Evolutionary conservation across 495 filamentous ascomycete species (phyloP), one percentile per base, ranked within the genome.

Genomic region (Penicillium macrosclerotiorum): DNA sequence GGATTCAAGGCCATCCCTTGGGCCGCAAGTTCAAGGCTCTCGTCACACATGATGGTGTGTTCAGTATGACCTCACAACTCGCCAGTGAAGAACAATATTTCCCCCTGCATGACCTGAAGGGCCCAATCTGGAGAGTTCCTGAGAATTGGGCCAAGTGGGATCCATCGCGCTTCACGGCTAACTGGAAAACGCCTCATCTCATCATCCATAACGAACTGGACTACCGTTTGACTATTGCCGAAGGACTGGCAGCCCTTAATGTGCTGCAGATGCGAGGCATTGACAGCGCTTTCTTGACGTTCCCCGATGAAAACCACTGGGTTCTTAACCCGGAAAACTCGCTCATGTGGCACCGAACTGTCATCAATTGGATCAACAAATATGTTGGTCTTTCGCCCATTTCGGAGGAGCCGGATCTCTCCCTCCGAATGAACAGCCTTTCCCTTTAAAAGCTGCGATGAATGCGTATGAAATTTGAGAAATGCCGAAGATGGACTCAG

Each of bases 191-290:
- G 5, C 92, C 92, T 8, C 82, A 92, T 59, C 71, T 94, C 47
- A 78, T 96, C 51, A 91, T 97, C 42, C 92, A 96, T 68, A 91
- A 82, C 60, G 90, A 93, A 56, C 76, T 95, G 14, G 92, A 97
- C 64, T 97, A 95, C 62, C 80, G 92, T 12, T 68, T 97, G 24
- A 86, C 90, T 0, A 83, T 96, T 31, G 70, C 74, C 3, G 91
- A 96, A 60, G 92, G 91, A 0, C 67, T 96, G 20, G 81, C 90
- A 1, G 83, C 88, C 12, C 96, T 97, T 64, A 93, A 96, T 51
- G 82, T 91, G 12, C 71, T 97, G 32, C 92, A 97, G 69, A 80
- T 69, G 59, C 65, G 60, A 14, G 71, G 69, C 3, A 59, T 78
- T 13, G 63, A 75, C 7, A 77, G 72, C 36, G 67, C 67, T 23